A percentile compares a stretch with the other conserved stretches of the same genome.
phyloP scores from a whole-genome alignment of 352 stramenopile genomes.

The Phytopythium kandeliae region DNA sequence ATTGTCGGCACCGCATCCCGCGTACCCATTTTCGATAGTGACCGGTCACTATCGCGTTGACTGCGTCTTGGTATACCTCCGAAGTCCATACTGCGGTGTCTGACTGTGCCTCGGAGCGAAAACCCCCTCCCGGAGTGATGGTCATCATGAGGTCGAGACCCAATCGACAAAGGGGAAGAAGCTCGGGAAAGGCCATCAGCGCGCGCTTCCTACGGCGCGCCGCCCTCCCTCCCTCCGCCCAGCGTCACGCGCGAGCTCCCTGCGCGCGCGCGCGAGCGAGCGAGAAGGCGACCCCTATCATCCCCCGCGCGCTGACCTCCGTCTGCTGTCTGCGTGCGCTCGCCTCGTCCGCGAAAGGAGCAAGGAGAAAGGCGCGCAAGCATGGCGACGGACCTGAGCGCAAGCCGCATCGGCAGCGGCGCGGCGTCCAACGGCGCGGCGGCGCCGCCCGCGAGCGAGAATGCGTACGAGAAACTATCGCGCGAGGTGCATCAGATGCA shows the following conservation, averaged over 20 bases:
- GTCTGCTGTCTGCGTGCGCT: too few relatives aligned
- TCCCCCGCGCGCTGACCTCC: background rate
- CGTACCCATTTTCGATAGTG: too few relatives aligned
- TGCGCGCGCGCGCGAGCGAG: too few relatives aligned
- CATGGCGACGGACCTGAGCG: conserved; percentile 49
- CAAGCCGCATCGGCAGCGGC: conserved; percentile 36
- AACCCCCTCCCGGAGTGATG: background rate
- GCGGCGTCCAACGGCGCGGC: conserved; percentile 18
- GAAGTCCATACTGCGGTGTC: too few relatives aligned
- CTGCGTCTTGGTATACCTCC: background rate
- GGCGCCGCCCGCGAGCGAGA: conserved; percentile 39
- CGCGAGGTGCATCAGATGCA: conserved; percentile 89
- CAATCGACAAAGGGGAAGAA: background rate
- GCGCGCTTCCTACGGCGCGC: too few relatives aligned
- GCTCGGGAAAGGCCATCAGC: background rate
- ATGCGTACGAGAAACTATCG: conserved; percentile 87
- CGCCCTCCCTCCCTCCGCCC: background rate
- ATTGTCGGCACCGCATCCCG: too few relatives aligned
- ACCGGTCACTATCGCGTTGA: too few relatives aligned
- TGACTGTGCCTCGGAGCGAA: too few relatives aligned
- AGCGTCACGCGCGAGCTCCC: too few relatives aligned
- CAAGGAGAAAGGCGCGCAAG: background rate
- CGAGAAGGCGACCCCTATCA: too few relatives aligned
- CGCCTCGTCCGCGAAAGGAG: background rate
- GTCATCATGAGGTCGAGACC: background rate